Conservation (phyloP, 2,329 filamentous ascomycete species). For the Knufia petricola region DNA sequence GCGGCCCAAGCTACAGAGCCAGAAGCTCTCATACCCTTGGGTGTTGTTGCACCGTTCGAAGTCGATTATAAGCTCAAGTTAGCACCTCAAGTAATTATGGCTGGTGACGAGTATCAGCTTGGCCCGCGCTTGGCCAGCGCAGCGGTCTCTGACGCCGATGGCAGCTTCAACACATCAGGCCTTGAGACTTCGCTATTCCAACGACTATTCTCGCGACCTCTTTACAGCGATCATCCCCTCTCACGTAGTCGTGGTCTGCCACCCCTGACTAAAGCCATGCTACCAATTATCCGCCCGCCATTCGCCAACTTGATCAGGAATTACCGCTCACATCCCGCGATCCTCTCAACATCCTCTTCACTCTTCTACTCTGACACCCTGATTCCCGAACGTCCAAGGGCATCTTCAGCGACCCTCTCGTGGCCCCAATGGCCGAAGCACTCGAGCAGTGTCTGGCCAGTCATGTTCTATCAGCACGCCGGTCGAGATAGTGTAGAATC, state of each 20-base stretch:
- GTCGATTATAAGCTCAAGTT: background rate
- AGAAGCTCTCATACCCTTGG: slow-evolving; percentile 33
- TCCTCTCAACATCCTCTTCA: slow-evolving; percentile 33
- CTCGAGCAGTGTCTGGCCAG: slow-evolving; percentile 28
- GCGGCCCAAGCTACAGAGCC: slow-evolving; percentile 39
- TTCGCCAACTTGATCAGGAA: slow-evolving; percentile 38
- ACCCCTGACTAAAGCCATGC: slow-evolving; percentile 24
- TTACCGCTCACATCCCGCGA: slow-evolving; percentile 39
- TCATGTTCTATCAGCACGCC: slow-evolving; percentile 33
- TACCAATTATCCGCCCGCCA: slow-evolving; percentile 34
- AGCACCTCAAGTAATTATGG: slow-evolving; percentile 37
- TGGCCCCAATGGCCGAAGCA: slow-evolving; percentile 31
- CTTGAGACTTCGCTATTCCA: slow-evolving; percentile 34
- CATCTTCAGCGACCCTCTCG: slow-evolving; percentile 15
- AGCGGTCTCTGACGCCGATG: background rate
- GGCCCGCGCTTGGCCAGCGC: slow-evolving; percentile 29
- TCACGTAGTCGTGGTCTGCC: slow-evolving; percentile 25
- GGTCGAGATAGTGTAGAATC: slow-evolving; percentile 33
- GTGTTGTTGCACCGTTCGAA: slow-evolving; percentile 29
- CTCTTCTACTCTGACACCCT: slow-evolving; percentile 39
- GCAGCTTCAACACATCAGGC: slow-evolving; percentile 24
- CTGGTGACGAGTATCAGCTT: slow-evolving; percentile 38
- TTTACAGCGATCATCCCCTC: slow-evolving; percentile 34
- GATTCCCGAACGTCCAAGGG: slow-evolving; percentile 29
- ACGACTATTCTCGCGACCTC: slow-evolving; percentile 29